Conservation (phyloP, 78 protist genomes). For the Chrysochromulina tobinii region DNA sequence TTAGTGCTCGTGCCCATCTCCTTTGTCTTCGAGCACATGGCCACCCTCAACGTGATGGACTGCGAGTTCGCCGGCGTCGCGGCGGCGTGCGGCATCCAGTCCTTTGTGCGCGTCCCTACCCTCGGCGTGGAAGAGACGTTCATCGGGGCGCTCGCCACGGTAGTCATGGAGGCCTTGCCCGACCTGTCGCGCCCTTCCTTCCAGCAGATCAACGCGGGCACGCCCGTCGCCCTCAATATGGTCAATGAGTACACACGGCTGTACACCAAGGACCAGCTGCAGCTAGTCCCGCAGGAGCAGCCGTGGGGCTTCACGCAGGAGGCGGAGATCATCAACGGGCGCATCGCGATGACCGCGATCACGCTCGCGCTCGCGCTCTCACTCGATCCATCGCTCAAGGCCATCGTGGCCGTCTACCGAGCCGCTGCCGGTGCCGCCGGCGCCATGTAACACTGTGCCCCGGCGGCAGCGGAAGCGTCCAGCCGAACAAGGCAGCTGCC, state of each 20-base stretch:
- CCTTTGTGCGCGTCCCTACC: constrained; percentile 21
- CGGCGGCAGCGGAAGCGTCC: no score
- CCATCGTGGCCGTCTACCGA: neutral
- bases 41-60: constrained; percentile 30
- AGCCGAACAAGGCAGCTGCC: no score
- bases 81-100: neutral
- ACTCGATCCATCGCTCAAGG: neutral
- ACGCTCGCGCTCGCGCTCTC: constrained; percentile 9
- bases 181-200: neutral
- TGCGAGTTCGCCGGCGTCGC: neutral
- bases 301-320: constrained; percentile 26
- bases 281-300: constrained; percentile 34
- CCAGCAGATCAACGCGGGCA: neutral
- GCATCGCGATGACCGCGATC: neutral
- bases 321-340: constrained; percentile 16
- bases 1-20: constrained; percentile 27
- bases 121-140: constrained; percentile 28
- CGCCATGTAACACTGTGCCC: no score
- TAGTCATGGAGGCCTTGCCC: constrained; percentile 34
- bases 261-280: neutral
- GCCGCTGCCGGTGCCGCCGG: neutral
- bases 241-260: neutral
- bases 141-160: constrained; percentile 28
- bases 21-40: constrained; percentile 48
- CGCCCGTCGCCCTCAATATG: constrained; percentile 7